These are phyloP conservation scores for Penicillium samsonianum DNA, from an alignment of 495 filamentous ascomycete genomes.

Conservation along the genomic window DNA sequence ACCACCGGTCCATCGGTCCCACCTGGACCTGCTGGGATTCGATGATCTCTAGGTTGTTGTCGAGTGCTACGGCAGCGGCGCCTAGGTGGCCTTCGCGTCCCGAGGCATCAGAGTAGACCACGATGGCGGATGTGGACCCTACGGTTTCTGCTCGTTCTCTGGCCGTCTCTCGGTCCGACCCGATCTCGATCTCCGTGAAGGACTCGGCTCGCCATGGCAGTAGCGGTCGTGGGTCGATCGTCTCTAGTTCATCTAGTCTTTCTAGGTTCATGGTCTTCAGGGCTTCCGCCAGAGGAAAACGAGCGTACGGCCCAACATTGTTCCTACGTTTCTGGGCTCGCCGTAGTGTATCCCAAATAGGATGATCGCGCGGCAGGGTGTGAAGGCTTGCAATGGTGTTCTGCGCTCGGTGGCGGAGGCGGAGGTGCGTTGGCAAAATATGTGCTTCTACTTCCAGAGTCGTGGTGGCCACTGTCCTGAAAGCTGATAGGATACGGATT, in stretches of 20 bases:
- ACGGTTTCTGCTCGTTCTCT: slow-evolving; percentile 6
- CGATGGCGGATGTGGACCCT: slow-evolving; percentile 3
- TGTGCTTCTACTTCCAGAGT: slow-evolving; percentile 5
- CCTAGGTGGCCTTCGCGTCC: slow-evolving; percentile 17
- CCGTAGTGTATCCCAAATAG: slow-evolving; percentile 6
- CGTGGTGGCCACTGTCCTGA: neutral
- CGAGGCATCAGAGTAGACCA: slow-evolving; percentile 18
- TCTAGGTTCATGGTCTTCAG: slow-evolving; percentile 21
- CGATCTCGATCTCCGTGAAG: slow-evolving; percentile 22
- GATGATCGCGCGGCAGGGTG: slow-evolving; percentile 9
- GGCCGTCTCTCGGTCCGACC: slow-evolving; percentile 17
- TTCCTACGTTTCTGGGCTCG: slow-evolving; percentile 18
- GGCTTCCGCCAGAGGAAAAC: slow-evolving; percentile 22
- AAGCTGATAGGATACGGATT: neutral
- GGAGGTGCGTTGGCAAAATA: neutral
- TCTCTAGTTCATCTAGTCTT: slow-evolving; percentile 20
- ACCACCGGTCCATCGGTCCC: slow-evolving; percentile 18
- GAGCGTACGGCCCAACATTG: slow-evolving; percentile 7
- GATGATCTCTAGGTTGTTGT: slow-evolving; percentile 4
- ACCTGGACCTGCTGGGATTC: slow-evolving; percentile 14
- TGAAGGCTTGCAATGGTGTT: neutral
- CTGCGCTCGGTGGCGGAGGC: slow-evolving; percentile 6
- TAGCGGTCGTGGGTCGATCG: slow-evolving; percentile 22
- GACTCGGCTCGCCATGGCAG: slow-evolving; percentile 12
- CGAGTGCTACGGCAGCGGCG: slow-evolving; percentile 13